Conservation (phyloP, 1,139 yeast species). For the Pichia sp. region DNA sequence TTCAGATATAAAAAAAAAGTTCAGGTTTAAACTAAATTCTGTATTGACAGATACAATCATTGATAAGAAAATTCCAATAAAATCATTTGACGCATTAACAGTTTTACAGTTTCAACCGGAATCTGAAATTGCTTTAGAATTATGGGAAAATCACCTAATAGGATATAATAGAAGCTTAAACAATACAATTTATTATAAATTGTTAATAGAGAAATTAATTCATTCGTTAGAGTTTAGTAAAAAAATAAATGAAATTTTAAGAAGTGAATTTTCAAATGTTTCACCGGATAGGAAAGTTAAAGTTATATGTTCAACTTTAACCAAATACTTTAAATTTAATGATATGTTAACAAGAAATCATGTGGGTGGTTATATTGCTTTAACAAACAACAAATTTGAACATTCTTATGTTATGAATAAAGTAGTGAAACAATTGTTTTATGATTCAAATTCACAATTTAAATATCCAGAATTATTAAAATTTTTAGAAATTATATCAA, state of each 20-base stretch:
- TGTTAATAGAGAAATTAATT: constrained; percentile 2
- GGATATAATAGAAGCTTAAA: constrained; percentile 1
- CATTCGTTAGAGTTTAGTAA: neutral
- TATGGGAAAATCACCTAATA: constrained; percentile 8
- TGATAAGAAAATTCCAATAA: neutral
- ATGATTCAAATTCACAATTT: neutral
- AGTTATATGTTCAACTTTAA: neutral
- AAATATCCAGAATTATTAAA: constrained; percentile 6
- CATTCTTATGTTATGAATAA: constrained; percentile 10
- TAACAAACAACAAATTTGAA: constrained; percentile 7
- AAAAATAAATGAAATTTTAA: constrained; percentile 4
- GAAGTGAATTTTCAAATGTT: constrained; percentile 8
- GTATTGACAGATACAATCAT: neutral
- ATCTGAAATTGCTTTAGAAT: neutral
- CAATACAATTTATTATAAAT: constrained; percentile 5
- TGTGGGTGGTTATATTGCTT: constrained; percentile 11
- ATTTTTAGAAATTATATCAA: constrained; percentile 7
- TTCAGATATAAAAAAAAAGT: neutral
- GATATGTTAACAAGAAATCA: constrained; percentile 5
- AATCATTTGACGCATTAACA: constrained; percentile 3
- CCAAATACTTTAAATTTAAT: constrained; percentile 1
- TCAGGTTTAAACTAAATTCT: neutral
- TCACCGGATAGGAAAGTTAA: constrained; percentile 5
- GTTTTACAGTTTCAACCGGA: constrained; percentile 1
- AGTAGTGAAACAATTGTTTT: constrained; percentile 1